A percentile compares a stretch with the other conserved stretches of the same genome.
These are phyloP conservation scores for Nicotiana otophora DNA, from an alignment of 257 asterid genomes.

Conservation along the genomic window DNA sequence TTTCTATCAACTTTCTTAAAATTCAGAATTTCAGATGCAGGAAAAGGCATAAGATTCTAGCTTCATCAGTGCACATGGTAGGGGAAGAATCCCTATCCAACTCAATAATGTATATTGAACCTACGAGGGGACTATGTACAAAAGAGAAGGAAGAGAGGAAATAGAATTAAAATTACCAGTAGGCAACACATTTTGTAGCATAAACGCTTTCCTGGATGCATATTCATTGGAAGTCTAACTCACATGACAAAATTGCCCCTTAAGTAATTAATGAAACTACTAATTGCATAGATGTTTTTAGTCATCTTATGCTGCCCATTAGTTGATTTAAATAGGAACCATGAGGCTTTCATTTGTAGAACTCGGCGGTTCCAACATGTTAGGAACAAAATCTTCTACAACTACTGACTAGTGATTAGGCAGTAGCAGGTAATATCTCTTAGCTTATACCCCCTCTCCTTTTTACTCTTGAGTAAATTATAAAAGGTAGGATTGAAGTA, in stretches of 20 bases:
- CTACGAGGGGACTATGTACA: background rate
- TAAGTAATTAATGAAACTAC: background rate
- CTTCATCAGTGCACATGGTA: background rate
- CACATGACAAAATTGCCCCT: background rate
- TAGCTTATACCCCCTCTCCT: no score
- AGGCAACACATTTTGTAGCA: background rate
- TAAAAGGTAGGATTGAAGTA: background rate
- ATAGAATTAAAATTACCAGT: background rate
- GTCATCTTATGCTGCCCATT: background rate
- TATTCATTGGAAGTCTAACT: background rate
- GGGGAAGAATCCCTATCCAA: background rate
- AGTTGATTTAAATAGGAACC: background rate
- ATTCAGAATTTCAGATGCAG: background rate
- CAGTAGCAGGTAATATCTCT: no score
- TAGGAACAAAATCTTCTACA: background rate
- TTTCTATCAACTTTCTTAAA: background rate
- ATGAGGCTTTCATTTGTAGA: background rate
- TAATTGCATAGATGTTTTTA: background rate
- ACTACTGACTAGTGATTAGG: no score
- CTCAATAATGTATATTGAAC: background rate
- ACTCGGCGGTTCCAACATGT: background rate
- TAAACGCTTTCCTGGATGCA: background rate
- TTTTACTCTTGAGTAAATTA: background rate
- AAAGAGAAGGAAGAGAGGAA: background rate
- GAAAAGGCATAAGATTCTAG: background rate